Percentiles rank a stretch among this genome's conserved stretches.
These are phyloP conservation scores for Mucor ambiguus DNA, from an alignment of 371 early-diverging fungal species.

Conservation along the genomic window DNA sequence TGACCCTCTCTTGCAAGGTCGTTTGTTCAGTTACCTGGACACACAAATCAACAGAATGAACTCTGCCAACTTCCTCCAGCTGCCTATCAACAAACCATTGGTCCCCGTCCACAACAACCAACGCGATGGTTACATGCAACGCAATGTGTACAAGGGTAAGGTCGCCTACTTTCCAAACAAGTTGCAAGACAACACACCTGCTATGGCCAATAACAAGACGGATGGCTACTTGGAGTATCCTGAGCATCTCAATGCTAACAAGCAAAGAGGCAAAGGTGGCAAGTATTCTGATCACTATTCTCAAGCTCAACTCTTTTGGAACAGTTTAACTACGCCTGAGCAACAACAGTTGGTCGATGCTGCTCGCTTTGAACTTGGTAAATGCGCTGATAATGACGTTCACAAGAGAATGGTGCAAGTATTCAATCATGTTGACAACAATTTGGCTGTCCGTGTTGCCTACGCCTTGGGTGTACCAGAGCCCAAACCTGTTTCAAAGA, in stretches of 20 bases:
- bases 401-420: slow-evolving; percentile 38
- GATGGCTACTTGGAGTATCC: slow-evolving; percentile 27
- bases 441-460: slow-evolving; percentile 46
- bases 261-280: slow-evolving; percentile 26
- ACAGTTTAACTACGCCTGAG: slow-evolving; percentile 40
- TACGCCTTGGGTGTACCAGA: slow-evolving; percentile 31
- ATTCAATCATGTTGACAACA: slow-evolving; percentile 45
- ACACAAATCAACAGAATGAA: slow-evolving; percentile 56
- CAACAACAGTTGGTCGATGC: slow-evolving; percentile 44
- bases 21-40: slow-evolving; percentile 55
- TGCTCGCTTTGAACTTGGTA: slow-evolving; percentile 46
- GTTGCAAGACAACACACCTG: slow-evolving; percentile 23
- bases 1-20: slow-evolving; percentile 61
- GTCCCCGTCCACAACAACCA: slow-evolving; percentile 50
- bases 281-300: slow-evolving; percentile 43
- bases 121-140: slow-evolving; percentile 53
- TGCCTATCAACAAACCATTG: slow-evolving; percentile 57
- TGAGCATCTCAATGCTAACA: slow-evolving; percentile 14
- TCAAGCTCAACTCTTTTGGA: slow-evolving; percentile 48
- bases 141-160: slow-evolving; percentile 17
- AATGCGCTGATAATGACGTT: slow-evolving; percentile 30
- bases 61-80: slow-evolving; percentile 49
- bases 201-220: slow-evolving; percentile 12
- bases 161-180: slow-evolving; percentile 24
- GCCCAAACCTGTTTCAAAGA: slow-evolving; percentile 32